A percentile compares a stretch with the other conserved stretches of the same genome.
Evolutionary conservation across 495 filamentous ascomycete genomes (phyloP).

Genomic region (Clavariopsis aquatica): DNA sequence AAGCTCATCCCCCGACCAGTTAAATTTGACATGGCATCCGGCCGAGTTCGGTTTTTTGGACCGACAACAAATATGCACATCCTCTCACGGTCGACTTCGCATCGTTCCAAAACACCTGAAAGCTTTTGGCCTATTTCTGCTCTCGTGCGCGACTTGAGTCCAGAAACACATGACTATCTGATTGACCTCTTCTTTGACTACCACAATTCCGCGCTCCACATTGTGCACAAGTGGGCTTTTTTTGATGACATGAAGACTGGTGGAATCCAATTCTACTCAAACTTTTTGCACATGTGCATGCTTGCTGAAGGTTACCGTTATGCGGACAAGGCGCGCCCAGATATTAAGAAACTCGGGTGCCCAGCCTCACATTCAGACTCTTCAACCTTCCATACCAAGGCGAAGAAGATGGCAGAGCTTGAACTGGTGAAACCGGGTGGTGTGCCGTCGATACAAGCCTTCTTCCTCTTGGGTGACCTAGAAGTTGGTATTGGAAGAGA

Average conservation of each 20-base stretch:
- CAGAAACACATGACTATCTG: constrained; percentile 22
- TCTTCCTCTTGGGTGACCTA: constrained; percentile 23
- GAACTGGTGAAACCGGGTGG: constrained; percentile 25
- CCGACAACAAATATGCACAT: constrained; percentile 28
- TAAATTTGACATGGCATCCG: constrained; percentile 30
- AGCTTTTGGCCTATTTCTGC: constrained; percentile 24
- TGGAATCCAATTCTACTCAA: constrained; percentile 19
- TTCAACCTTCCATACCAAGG: constrained; percentile 23
- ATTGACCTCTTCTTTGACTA: constrained; percentile 27
- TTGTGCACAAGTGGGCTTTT: constrained; percentile 27
- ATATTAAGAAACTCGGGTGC: constrained; percentile 23
- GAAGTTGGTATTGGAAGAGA: constrained; percentile 25
- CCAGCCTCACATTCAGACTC: constrained; percentile 3
- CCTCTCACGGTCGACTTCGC: constrained; percentile 14
- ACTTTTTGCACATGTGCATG: constrained; percentile 23
- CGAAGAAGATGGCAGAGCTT: constrained; percentile 22
- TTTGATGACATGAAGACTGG: constrained; percentile 18
- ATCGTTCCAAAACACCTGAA: constrained; percentile 3
- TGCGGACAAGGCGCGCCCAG: constrained; percentile 15
- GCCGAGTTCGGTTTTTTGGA: constrained; percentile 21
- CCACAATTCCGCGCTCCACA: constrained; percentile 25
- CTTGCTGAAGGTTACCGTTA: constrained; percentile 22
- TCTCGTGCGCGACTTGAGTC: constrained; percentile 13
- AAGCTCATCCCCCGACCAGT: constrained; percentile 17
- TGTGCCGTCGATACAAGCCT: constrained; percentile 20